Percentiles rank a stretch among this genome's conserved stretches.
These are phyloP conservation scores for Trichoderma sp. DNA, from an alignment of 2,329 filamentous ascomycete genomes.

Conservation along the genomic window DNA sequence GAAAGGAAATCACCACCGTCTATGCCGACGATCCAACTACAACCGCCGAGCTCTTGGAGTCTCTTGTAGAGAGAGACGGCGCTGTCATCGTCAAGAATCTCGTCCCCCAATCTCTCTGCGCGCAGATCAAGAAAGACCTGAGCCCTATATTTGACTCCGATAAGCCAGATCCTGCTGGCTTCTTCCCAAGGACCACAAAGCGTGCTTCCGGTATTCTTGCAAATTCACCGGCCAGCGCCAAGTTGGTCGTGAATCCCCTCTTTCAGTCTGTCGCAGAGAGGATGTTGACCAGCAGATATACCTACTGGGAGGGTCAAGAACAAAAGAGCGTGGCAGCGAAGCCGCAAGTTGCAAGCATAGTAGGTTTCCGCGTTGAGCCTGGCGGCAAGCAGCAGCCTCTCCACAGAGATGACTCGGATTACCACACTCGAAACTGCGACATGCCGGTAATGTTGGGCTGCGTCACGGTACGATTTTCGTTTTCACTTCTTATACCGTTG, in stretches of 20 bases:
- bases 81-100: slow-evolving; percentile 46
- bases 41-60: slow-evolving; percentile 31
- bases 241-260: slow-evolving; percentile 43
- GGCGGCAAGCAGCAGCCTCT: slow-evolving; percentile 46
- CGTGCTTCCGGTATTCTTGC: slow-evolving; percentile 46
- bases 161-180: slow-evolving; percentile 43
- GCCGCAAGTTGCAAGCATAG: slow-evolving; percentile 44
- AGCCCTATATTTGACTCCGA: slow-evolving; percentile 45
- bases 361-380: slow-evolving; percentile 46
- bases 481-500: neutral
- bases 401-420: slow-evolving; percentile 44
- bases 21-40: slow-evolving; percentile 33
- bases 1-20: slow-evolving; percentile 31
- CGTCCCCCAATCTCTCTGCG: slow-evolving; percentile 39
- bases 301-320: slow-evolving; percentile 43
- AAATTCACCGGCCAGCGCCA: slow-evolving; percentile 44
- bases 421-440: slow-evolving; percentile 39
- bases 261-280: slow-evolving; percentile 42
- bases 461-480: slow-evolving; percentile 32
- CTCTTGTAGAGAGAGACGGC: slow-evolving; percentile 40
- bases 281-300: slow-evolving; percentile 43
- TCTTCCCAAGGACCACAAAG: slow-evolving; percentile 47
- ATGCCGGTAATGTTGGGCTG: slow-evolving; percentile 46
- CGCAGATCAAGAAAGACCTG: slow-evolving; percentile 44
- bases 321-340: slow-evolving; percentile 41